phyloP scores from a whole-genome alignment of 2,329 filamentous ascomycete genomes.

The Diplodia intermedia region DNA sequence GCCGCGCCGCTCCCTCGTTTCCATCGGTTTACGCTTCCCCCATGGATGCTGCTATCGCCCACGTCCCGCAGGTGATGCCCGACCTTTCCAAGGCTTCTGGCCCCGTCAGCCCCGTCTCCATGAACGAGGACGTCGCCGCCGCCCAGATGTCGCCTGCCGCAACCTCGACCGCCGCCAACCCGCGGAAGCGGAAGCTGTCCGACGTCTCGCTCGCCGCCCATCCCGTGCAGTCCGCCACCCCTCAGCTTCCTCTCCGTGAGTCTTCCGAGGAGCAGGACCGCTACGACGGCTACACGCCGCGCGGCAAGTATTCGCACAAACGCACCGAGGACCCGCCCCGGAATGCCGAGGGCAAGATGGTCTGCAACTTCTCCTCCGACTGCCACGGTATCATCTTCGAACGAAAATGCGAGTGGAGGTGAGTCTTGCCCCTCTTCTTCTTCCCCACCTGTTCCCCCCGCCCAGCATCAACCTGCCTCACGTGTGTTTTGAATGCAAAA shows the following conservation, averaged over 20 bases:
- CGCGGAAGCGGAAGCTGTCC: constrained; percentile 31
- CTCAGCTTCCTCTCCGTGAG: constrained; percentile 10
- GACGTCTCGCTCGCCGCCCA: constrained; percentile 25
- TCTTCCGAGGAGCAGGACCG: constrained; percentile 29
- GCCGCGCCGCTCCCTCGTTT: neutral
- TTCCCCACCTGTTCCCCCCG: constrained; percentile 4
- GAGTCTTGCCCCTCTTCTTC: constrained; percentile 54
- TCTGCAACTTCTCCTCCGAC: constrained; percentile 70
- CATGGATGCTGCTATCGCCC: constrained; percentile 19
- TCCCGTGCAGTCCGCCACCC: constrained; percentile 13
- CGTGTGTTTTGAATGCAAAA: constrained; percentile 36
- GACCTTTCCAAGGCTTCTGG: constrained; percentile 26
- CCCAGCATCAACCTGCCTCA: neutral
- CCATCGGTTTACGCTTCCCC: constrained; percentile 1
- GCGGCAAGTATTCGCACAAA: constrained; percentile 49
- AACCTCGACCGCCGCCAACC: constrained; percentile 13
- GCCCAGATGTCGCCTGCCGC: constrained; percentile 21
- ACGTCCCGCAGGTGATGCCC: constrained; percentile 22
- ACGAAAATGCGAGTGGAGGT: constrained; percentile 94
- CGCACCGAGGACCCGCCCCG: constrained; percentile 60
- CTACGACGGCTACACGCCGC: constrained; percentile 36
- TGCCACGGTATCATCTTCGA: constrained; percentile 76
- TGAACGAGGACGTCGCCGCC: constrained; percentile 19
- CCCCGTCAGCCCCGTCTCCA: constrained; percentile 20
- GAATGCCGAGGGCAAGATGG: constrained; percentile 76